Evolutionary conservation across 306 rosid genomes (phyloP).

Genomic region (Quercus engelmannii): DNA sequence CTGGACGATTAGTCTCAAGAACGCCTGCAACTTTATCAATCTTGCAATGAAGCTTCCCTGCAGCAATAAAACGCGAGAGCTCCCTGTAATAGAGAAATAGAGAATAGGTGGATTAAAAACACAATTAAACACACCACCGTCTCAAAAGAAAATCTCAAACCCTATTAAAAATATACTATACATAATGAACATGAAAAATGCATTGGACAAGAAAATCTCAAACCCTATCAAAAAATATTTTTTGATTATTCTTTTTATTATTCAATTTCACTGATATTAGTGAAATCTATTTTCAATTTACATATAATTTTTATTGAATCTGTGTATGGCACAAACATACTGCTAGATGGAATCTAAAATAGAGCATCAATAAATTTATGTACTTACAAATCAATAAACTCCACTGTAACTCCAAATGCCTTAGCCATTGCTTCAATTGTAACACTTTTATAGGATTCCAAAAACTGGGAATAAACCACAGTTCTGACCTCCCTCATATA

Average conservation of each 20-base stretch:
- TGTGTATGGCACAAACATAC: too few species aligned
- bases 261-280: too few species aligned
- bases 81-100: constrained; percentile 62
- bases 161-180: not conserved
- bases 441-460: constrained; percentile 97
- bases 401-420: constrained; percentile 95
- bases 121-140: not conserved
- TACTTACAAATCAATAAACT: constrained; percentile 91
- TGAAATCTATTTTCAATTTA: too few species aligned
- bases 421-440: constrained; percentile 96
- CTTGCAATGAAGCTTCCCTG: constrained; percentile 97
- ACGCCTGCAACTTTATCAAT: constrained; percentile 96
- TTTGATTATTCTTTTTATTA: too few species aligned
- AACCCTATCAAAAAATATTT: not conserved
- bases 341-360: not conserved
- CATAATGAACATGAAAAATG: too few species aligned
- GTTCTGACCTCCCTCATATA: constrained; percentile 96
- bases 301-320: too few species aligned
- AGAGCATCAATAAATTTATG: not conserved
- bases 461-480: constrained; percentile 84
- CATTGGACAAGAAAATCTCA: not conserved
- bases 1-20: constrained; percentile 90
- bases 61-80: constrained; percentile 92
- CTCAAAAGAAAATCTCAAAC: not conserved
- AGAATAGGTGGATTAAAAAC: not conserved